Evolutionary conservation across 257 asterid genomes (phyloP).

Genomic region (Plantago ovata): DNA sequence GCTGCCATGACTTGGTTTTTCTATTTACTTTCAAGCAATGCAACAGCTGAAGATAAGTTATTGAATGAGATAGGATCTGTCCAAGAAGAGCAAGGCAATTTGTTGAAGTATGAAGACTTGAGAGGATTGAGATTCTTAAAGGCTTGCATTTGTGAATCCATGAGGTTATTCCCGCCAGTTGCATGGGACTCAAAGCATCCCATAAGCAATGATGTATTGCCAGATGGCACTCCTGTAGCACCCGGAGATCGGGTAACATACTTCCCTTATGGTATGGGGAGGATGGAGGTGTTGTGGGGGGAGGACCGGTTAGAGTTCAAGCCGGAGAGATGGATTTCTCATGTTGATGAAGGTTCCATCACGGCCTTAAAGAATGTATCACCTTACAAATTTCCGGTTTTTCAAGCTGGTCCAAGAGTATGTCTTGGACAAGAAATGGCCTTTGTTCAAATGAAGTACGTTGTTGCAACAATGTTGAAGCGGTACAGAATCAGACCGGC

Average conservation of each 20-base stretch:
- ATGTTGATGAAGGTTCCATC: conserved; percentile 26
- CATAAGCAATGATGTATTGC: conserved; percentile 30
- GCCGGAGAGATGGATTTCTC: conserved; percentile 59
- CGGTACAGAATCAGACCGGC: conserved; percentile 46
- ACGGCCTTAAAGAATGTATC: conserved; percentile 32
- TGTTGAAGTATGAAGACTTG: conserved; percentile 23
- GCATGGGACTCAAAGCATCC: conserved; percentile 73
- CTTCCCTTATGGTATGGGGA: conserved; percentile 82
- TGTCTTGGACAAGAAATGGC: conserved; percentile 76
- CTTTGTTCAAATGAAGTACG: conserved; percentile 62
- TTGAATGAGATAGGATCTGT: conserved; percentile 32
- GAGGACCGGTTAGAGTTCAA: conserved; percentile 51
- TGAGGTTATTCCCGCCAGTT: conserved; percentile 61
- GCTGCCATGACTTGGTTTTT: conserved; percentile 77
- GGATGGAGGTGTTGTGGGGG: conserved; percentile 71
- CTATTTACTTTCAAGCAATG: conserved; percentile 38
- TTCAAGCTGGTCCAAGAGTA: conserved; percentile 79
- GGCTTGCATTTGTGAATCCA: conserved; percentile 59
- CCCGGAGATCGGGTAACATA: conserved; percentile 71
- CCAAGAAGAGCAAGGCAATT: neutral
- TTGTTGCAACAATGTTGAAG: conserved; percentile 43
- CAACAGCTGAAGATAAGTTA: conserved; percentile 31
- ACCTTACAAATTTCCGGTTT: conserved; percentile 62
- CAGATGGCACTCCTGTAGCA: conserved; percentile 39
- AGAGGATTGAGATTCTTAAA: conserved; percentile 36